A percentile compares a stretch with the other conserved stretches of the same genome.
Conservation (phyloP, 768 basidiomycete species). For the Macrolepiota dolichaula region DNA sequence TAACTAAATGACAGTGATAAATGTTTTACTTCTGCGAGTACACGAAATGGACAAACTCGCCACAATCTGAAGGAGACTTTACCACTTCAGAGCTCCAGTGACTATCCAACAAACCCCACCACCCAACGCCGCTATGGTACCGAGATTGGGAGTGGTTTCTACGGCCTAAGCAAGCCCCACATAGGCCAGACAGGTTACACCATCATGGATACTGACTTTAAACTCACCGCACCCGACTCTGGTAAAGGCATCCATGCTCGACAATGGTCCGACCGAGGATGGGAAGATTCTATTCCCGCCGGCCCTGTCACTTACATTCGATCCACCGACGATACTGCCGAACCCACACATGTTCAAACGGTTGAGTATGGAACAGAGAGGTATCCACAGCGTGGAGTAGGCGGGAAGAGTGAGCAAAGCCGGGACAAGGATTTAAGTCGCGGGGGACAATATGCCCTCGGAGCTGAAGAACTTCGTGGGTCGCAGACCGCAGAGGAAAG, state of each 20-base stretch:
- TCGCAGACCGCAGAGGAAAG: not conserved
- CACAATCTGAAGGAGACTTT: not conserved
- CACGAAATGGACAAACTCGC: not conserved
- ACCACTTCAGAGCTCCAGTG: not conserved
- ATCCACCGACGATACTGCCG: not conserved
- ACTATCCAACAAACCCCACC: not conserved
- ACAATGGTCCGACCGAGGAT: not conserved
- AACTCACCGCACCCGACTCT: not conserved
- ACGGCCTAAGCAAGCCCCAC: not conserved
- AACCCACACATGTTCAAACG: not conserved
- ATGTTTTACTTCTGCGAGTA: no score
- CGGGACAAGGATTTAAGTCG: no score
- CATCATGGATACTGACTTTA: not conserved
- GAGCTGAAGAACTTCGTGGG: not conserved
- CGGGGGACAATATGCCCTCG: not conserved
- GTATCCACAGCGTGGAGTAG: no score
- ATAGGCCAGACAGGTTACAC: not conserved
- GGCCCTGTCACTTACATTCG: not conserved
- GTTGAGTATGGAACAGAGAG: not conserved
- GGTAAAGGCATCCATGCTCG: constrained; percentile 4
- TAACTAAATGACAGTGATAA: not conserved
- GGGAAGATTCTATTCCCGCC: not conserved
- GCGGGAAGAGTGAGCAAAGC: not conserved
- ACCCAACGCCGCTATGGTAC: not conserved
- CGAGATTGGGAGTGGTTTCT: not conserved